Conservation (phyloP, 768 basidiomycete genomes). For the Auriculariales sp. region DNA sequence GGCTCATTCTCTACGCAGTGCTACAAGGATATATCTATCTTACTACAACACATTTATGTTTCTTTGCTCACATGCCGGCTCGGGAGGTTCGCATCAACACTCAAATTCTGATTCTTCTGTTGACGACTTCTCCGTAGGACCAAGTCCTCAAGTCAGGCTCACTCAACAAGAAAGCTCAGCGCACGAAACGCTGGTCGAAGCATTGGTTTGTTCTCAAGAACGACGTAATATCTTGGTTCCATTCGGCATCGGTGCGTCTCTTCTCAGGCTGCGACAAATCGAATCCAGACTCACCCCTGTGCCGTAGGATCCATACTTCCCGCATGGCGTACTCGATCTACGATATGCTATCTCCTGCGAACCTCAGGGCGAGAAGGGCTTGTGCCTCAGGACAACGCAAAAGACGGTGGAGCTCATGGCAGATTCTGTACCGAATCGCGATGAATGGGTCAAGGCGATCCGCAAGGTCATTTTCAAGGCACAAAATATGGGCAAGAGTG, state of each 20-base stretch:
- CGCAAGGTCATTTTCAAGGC: slow-evolving; percentile 89
- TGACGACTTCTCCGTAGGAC: slow-evolving; percentile 43
- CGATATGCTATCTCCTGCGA: slow-evolving; percentile 90
- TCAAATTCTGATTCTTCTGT: background rate
- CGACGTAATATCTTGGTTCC: slow-evolving; percentile 92
- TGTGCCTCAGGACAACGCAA: slow-evolving; percentile 74
- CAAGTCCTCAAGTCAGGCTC: slow-evolving; percentile 87
- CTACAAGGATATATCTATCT: slow-evolving; percentile 97
- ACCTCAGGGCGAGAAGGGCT: slow-evolving; percentile 55
- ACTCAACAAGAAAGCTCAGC: slow-evolving; percentile 72
- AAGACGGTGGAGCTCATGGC: slow-evolving; percentile 57
- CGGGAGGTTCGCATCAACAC: slow-evolving; percentile 46
- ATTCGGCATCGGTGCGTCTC: slow-evolving; percentile 65
- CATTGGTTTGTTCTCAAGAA: slow-evolving; percentile 97
- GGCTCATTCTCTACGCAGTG: slow-evolving; percentile 33
- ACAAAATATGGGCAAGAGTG: slow-evolving; percentile 91
- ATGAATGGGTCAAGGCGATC: slow-evolving; percentile 94
- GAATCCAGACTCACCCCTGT: slow-evolving; percentile 2
- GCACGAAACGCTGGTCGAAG: slow-evolving; percentile 84
- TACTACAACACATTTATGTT: slow-evolving; percentile 85
- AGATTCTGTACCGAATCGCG: slow-evolving; percentile 68
- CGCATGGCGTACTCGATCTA: slow-evolving; percentile 88
- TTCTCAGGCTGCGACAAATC: background rate
- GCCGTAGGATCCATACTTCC: slow-evolving; percentile 87
- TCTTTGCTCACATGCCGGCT: slow-evolving; percentile 89